A percentile compares a stretch with the other conserved stretches of the same genome.
phyloP scores from a whole-genome alignment of 164 flowering plant species.

The Piper longum region DNA sequence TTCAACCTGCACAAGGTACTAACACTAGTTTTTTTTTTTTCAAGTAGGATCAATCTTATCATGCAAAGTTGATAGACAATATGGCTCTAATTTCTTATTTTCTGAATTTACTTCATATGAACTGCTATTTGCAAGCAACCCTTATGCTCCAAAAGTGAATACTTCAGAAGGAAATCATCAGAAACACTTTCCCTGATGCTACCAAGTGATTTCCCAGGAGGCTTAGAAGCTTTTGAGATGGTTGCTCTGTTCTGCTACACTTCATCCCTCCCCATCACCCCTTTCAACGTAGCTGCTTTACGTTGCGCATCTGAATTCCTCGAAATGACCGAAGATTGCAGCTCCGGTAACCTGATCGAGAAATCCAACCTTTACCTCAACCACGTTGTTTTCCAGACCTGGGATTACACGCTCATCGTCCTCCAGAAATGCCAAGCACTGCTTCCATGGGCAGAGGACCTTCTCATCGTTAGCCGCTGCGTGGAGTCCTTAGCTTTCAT shows the following conservation, averaged over 20 bases:
- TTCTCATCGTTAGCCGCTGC: constrained; percentile 78
- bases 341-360: constrained; percentile 55
- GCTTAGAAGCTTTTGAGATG: constrained; percentile 65
- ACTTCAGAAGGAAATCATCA: constrained; percentile 40
- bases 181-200: constrained; percentile 43
- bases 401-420: constrained; percentile 81
- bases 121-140: constrained; percentile 29
- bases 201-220: constrained; percentile 73
- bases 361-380: constrained; percentile 66
- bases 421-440: constrained; percentile 66
- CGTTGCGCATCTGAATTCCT: constrained; percentile 85
- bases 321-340: constrained; percentile 62
- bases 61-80: neutral
- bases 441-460: constrained; percentile 71
- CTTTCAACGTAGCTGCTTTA: constrained; percentile 69
- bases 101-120: constrained; percentile 3
- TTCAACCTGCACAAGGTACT: constrained; percentile 77
- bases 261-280: constrained; percentile 53
- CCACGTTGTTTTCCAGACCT: constrained; percentile 78
- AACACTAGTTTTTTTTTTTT: neutral
- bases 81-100: neutral
- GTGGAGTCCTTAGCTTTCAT: constrained; percentile 89
- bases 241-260: constrained; percentile 68
- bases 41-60: too few relatives aligned
- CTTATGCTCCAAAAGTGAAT: constrained; percentile 54